Evolutionary conservation across 1,284 basidiomycete species (phyloP).

Genomic region (Trichosporon ovoides): DNA sequence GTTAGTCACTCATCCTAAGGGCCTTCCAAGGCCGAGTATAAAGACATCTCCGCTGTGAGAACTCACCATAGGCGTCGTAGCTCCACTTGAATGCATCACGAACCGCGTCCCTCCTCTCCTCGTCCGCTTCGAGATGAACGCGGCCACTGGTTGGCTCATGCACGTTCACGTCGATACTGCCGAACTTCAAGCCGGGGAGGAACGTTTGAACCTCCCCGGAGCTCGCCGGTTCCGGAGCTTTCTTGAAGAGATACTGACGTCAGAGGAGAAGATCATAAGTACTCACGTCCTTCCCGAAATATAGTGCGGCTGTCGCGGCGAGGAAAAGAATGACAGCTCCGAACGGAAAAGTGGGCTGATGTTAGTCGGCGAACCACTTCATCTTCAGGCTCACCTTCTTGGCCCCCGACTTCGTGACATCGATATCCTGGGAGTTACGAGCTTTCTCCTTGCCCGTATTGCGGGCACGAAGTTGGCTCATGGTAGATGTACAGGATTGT

Average conservation of each 20-base stretch:
- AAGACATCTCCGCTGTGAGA: not conserved
- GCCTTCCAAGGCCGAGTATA: too few relatives aligned
- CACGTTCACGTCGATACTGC: not conserved
- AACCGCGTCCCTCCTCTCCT: slow-evolving; percentile 61
- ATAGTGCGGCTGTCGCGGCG: not conserved
- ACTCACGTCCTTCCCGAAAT: not conserved
- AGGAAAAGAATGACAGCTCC: not conserved
- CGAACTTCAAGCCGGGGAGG: not conserved
- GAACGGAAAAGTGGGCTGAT: not conserved
- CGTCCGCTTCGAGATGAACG: slow-evolving; percentile 53
- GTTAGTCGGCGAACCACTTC: not conserved
- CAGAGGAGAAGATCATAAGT: not conserved
- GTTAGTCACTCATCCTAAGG: too few relatives aligned
- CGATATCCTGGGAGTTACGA: not conserved
- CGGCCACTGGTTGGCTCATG: not conserved
- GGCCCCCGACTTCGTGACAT: not conserved
- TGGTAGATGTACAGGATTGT: not conserved
- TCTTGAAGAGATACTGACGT: not conserved
- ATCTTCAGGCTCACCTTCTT: not conserved
- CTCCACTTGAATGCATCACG: slow-evolving; percentile 77
- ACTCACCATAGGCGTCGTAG: slow-evolving; percentile 68
- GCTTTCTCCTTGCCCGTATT: not conserved
- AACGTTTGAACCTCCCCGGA: not conserved
- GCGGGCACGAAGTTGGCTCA: slow-evolving; percentile 2
- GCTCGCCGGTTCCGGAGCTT: not conserved